Evolutionary conservation across 2,329 filamentous ascomycete genomes (phyloP).

Genomic region (Paraphaeosphaeria minitans): DNA sequence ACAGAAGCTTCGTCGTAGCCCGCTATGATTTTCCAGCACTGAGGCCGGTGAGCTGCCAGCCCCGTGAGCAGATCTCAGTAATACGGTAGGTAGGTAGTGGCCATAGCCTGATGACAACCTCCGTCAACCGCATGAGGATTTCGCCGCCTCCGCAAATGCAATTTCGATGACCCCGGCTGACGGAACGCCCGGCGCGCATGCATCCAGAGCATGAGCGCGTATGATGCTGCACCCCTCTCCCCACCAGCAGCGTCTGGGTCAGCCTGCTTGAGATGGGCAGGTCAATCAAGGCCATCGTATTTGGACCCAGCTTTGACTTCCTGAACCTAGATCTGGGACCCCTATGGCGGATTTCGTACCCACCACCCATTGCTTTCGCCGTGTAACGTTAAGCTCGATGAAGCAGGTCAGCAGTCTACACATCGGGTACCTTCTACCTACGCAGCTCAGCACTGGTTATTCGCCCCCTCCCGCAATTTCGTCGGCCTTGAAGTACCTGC

Average conservation of each 20-base stretch:
- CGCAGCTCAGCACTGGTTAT: background rate
- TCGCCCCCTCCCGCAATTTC: slow-evolving; percentile 2
- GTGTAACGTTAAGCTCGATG: slow-evolving; percentile 4
- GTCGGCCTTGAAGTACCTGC: slow-evolving; percentile 6
- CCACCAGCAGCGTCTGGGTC: background rate
- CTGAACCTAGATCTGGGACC: background rate
- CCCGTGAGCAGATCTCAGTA: background rate
- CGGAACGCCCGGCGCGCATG: slow-evolving; percentile 1
- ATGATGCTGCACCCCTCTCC: background rate
- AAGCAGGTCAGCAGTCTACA: slow-evolving; percentile 4
- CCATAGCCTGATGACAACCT: background rate
- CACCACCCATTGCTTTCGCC: background rate
- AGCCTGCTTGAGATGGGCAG: background rate
- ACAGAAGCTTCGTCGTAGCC: background rate
- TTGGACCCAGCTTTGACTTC: background rate
- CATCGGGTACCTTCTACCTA: background rate
- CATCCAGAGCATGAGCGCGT: background rate
- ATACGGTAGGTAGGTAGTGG: background rate
- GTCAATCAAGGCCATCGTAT: background rate
- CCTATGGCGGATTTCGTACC: background rate
- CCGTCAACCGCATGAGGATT: background rate
- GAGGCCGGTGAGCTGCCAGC: background rate
- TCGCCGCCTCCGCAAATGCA: slow-evolving; percentile 10
- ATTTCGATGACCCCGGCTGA: slow-evolving; percentile 3
- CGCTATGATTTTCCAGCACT: background rate